Percentiles rank a stretch among this genome's conserved stretches.
phyloP scores from a whole-genome alignment of 2,329 filamentous ascomycete genomes.

The Penicillium glabrum region DNA sequence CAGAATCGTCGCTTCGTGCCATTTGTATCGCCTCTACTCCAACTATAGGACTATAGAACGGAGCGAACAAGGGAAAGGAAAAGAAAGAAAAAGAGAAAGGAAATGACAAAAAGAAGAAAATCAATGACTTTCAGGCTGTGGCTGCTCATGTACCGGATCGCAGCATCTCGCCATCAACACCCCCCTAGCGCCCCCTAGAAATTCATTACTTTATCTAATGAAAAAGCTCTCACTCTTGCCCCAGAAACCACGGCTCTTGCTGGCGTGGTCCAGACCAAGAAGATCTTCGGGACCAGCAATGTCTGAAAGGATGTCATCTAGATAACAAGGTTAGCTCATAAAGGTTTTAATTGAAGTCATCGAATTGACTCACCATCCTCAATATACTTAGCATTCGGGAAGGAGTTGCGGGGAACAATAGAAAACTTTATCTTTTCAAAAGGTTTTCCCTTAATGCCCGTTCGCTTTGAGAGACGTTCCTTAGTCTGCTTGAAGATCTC shows the following conservation, averaged over 20 bases:
- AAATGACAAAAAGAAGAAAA: background rate
- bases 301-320: conserved; percentile 49
- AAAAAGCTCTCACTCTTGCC: conserved; percentile 63
- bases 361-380: conserved; percentile 70
- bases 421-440: conserved; percentile 99
- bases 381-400: conserved; percentile 77
- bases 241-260: conserved; percentile 61
- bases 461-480: conserved; percentile 88
- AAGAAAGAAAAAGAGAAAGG: conserved; percentile 1
- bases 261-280: conserved; percentile 66
- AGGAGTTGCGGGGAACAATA: conserved; percentile 67
- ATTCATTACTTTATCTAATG: conserved; percentile 51
- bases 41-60: conserved; percentile 8
- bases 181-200: conserved; percentile 18
- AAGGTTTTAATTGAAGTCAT: background rate
- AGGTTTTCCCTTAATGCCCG: conserved; percentile 94
- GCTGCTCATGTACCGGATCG: conserved; percentile 21
- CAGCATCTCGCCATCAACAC: conserved; percentile 20
- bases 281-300: conserved; percentile 73
- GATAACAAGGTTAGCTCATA: conserved; percentile 4
- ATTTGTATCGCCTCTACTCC: conserved; percentile 16
- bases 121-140: conserved; percentile 1
- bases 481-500: conserved; percentile 90
- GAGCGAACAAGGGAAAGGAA: background rate
- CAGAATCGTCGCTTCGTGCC: conserved; percentile 5